Evolutionary conservation across 371 early-diverging fungal species (phyloP).

Genomic region (Vairimorpha ceranae): DNA sequence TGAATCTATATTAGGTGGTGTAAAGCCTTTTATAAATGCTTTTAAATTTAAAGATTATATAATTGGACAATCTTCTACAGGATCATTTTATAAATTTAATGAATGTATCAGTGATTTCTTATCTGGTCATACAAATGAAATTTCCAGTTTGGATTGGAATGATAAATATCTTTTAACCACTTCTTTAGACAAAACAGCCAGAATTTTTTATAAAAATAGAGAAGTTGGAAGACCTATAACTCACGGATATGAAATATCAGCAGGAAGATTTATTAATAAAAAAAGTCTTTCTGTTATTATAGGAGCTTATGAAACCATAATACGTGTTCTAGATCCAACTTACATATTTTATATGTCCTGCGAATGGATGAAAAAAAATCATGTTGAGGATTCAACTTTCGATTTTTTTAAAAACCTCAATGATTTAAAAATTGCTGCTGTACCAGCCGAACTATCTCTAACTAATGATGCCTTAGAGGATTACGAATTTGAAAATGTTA

Average conservation of each 20-base stretch:
- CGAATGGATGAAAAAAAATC: neutral
- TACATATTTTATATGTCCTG: constrained; percentile 31
- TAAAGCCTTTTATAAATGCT: constrained; percentile 34
- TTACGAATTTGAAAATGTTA: constrained; percentile 8
- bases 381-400: neutral
- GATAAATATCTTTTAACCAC: constrained; percentile 27
- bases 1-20: constrained; percentile 22
- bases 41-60: constrained; percentile 4
- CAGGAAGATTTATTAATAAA: constrained; percentile 30
- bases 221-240: constrained; percentile 47
- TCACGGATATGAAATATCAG: constrained; percentile 48
- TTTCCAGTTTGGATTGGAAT: constrained; percentile 45
- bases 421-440: constrained; percentile 33
- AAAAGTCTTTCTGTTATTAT: constrained; percentile 17
- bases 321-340: constrained; percentile 45
- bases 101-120: constrained; percentile 20
- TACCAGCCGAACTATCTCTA: constrained; percentile 45
- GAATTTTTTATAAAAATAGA: constrained; percentile 49
- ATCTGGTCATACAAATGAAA: constrained; percentile 46
- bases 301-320: constrained; percentile 48
- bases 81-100: constrained; percentile 50
- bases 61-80: constrained; percentile 38
- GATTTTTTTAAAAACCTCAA: constrained; percentile 4
- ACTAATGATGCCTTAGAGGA: constrained; percentile 44
- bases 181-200: constrained; percentile 47